Base-by-base conservation (phyloP, 106 monocot species). In the Allium sativum region DNA sequence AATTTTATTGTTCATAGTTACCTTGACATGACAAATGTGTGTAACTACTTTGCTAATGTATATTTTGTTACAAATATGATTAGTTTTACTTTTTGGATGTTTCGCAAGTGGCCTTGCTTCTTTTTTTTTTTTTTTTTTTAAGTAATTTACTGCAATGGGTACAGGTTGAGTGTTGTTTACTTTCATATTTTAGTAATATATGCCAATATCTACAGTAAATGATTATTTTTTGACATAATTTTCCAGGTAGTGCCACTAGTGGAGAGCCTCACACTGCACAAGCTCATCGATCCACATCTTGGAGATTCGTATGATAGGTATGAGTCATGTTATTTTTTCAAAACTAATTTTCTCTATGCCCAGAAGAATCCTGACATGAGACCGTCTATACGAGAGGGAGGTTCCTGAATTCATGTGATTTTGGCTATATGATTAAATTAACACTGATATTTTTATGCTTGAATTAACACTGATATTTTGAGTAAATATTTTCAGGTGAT, bases 81-180 rank as follows among this genome's bases (percentile, higher is more conserved):
- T n/a, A n/a, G n/a, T n/a, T n/a, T n/a, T n/a, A n/a, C n/a, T n/a
- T n/a, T n/a, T n/a, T n/a, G n/a, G n/a, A n/a, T n/a, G n/a, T n/a
- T n/a, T n/a, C n/a, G n/a, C n/a, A n/a, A n/a, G n/a, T n/a, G n/a
- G n/a, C n/a, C n/a, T n/a, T n/a, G n/a, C n/a, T n/a, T n/a, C n/a
- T n/a, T n/a, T n/a, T n/a, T n/a, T n/a, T n/a, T n/a, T n/a, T n/a
- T n/a, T n/a, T n/a, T n/a, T n/a, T n/a, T n/a, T n/a, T n/a, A n/a
- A n/a, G n/a, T n/a, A n/a, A 79, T 74, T 16, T 79, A 60, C 31
- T 79, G 61, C 70, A 79, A 67, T 67, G 79, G 74, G 79, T 79
- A 70, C 66, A 53, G 40, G 55, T 9, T 7, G 7, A 47, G 13
- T 54, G 48, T 21, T 18, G 14, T 64, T 55, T 3, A 60, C 9